Conservation (phyloP, 2,329 filamentous ascomycete genomes). For the Parafenestella ontariensis region DNA sequence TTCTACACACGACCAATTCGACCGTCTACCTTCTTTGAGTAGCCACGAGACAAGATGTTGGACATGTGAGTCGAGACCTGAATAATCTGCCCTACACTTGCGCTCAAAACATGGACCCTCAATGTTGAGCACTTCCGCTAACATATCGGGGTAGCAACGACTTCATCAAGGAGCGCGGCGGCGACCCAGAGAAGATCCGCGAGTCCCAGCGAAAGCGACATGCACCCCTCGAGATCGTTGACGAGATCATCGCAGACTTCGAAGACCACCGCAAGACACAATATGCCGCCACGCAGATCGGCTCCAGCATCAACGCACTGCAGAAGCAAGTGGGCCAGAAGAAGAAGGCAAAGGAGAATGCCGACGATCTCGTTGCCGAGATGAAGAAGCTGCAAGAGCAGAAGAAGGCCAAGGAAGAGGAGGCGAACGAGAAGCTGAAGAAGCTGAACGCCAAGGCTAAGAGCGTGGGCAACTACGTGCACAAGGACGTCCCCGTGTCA, state of each 20-base stretch:
- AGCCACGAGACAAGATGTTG: slow-evolving; percentile 33
- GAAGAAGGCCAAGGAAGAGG: slow-evolving; percentile 79
- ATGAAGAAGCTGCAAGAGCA: slow-evolving; percentile 80
- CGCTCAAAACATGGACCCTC: background rate
- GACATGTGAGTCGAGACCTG: slow-evolving; percentile 35
- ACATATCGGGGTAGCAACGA: slow-evolving; percentile 52
- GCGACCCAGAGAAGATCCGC: slow-evolving; percentile 88
- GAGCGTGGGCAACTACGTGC: slow-evolving; percentile 89
- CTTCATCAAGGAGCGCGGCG: slow-evolving; percentile 77
- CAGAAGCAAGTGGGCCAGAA: slow-evolving; percentile 90
- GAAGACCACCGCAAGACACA: slow-evolving; percentile 83
- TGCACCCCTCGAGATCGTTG: slow-evolving; percentile 82
- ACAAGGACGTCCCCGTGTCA: slow-evolving; percentile 83
- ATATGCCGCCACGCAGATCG: slow-evolving; percentile 80
- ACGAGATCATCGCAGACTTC: slow-evolving; percentile 87
- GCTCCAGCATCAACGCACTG: slow-evolving; percentile 82
- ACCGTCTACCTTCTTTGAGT: slow-evolving; percentile 4
- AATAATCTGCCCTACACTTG: background rate
- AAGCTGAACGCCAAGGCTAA: slow-evolving; percentile 79
- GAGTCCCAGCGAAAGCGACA: slow-evolving; percentile 86
- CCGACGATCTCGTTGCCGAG: slow-evolving; percentile 77
- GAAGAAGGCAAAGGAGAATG: slow-evolving; percentile 91
- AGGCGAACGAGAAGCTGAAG: slow-evolving; percentile 76
- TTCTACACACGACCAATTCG: slow-evolving; percentile 22
- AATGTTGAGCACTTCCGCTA: slow-evolving; percentile 5